A percentile compares a stretch with the other conserved stretches of the same genome.
Conservation (phyloP, 2,329 filamentous ascomycete species). For the Microcyclosporella mali region DNA sequence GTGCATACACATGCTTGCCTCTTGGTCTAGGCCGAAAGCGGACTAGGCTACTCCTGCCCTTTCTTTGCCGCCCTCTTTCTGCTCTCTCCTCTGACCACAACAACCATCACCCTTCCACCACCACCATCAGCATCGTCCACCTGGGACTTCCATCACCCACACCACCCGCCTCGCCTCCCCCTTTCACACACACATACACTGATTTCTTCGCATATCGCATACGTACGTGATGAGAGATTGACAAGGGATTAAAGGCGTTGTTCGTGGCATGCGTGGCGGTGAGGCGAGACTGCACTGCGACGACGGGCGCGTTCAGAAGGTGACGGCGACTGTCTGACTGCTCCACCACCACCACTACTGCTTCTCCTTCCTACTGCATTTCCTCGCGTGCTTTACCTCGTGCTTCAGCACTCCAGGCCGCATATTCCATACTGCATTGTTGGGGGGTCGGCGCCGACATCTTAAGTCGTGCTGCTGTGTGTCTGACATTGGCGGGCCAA, state of each 20-base stretch:
- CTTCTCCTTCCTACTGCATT: slow-evolving; percentile 1
- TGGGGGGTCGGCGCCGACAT: slow-evolving; percentile 14
- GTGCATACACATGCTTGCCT: too few species aligned
- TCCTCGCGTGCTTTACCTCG: slow-evolving; percentile 3
- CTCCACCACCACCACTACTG: slow-evolving; percentile 10
- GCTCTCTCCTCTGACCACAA: not conserved
- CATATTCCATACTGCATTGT: slow-evolving; percentile 9
- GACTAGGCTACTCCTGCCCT: not conserved
- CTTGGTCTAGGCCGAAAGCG: too few species aligned
- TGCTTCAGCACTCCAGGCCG: slow-evolving; percentile 9
- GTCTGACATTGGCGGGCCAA: slow-evolving; percentile 5
- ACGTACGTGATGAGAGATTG: slow-evolving; percentile 20
- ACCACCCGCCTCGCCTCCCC: slow-evolving; percentile 4
- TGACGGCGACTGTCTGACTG: slow-evolving; percentile 12
- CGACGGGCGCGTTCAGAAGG: slow-evolving; percentile 8
- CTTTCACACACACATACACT: slow-evolving; percentile 9
- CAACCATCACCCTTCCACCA: slow-evolving; percentile 4
- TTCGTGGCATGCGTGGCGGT: slow-evolving; percentile 13
- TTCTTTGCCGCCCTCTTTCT: slow-evolving; percentile 1
- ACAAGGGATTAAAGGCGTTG: slow-evolving; percentile 15
- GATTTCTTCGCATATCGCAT: slow-evolving; percentile 7
- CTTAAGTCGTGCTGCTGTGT: slow-evolving; percentile 18
- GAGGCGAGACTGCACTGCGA: slow-evolving; percentile 16
- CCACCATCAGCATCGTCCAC: slow-evolving; percentile 2
- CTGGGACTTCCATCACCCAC: slow-evolving; percentile 3